Base-by-base conservation (phyloP, 2,329 filamentous ascomycete genomes). In the Bisporella sp. region DNA sequence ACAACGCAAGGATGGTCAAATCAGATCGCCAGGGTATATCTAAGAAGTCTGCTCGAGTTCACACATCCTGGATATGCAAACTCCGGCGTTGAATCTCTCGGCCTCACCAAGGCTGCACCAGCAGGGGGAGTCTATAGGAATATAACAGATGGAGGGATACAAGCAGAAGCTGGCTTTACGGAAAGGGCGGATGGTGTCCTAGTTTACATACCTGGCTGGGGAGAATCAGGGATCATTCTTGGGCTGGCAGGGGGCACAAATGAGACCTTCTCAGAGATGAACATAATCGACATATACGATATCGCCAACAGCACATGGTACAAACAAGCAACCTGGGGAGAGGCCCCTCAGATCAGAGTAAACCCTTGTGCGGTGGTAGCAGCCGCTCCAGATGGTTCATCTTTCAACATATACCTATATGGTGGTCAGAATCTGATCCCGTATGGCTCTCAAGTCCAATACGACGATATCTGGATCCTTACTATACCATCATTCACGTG, bases 371-470 rank as follows among this genome's bases (percentile, higher is more conserved):
- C 84, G 8, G 82, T 84, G 0, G 78, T 86, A 13, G 84, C 81
- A 41, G 80, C 81, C 12, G 82, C 84, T 8, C 77, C 84, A 5
- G 85, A 88, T 61, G 85, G 85, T 6, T 85, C 82, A 13, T 86
- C 81, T 31, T 87, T 88, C 62, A 86, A 90, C 61, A 76, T 91
- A 42, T 89, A 90, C 68, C 77, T 90, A 69, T 90, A 85, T 61
- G 87, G 85, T 9, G 87, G 87, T 0, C 87, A 90, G 63, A 86
- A 87, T 56, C 71, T 90, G 1, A 73, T 79, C 30, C 85, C 86
- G 1, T 77, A 74, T 52, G 81, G 68, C 49, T 64, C 69, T 32
- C 76, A 79, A 63, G 71, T 66, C 0, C 76, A 79, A 59, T 87
- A 88, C 65, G 77, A 81, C 30, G 84, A 90, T 60, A 81, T 87